Evolutionary conservation across 495 filamentous ascomycete species (phyloP), one percentile per base, ranked within the genome.

Genomic region (Xylaria scruposa): DNA sequence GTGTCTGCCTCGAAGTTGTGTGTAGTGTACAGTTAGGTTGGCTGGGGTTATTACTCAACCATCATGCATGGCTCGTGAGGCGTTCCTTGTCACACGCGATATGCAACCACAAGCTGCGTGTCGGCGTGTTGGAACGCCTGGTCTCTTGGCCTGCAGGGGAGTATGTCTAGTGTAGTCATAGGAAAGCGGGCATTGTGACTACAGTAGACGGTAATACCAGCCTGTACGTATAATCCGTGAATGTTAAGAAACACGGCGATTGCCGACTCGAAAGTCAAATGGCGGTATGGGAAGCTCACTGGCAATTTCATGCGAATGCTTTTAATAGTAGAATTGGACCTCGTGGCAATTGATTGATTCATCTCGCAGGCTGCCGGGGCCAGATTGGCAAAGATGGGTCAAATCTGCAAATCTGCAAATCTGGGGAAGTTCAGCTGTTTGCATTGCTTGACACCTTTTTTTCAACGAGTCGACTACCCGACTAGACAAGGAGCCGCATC

Each of bases 21-120:
- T n/a, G 17, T 49, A 54, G 51, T 54, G 51, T 54, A 38, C 31
- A 21, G 38, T 15, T 38, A 60, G 13, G 26, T 9, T 12, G 2
- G 26, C 26, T 56, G 17, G 21, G 19, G 53, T 31, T 47, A 64
- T 40, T 64, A 64, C 42, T 60, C 58, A 60, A 60, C 58, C 58
- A 60, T 38, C 61, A 64, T 67, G 63, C 63, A 67, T 29, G 63
- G 26, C 63, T 67, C 63, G 63, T 53, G 46, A 67, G 46, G 63
- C 46, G 19, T 31, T 40, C 40, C 61, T 40, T 64, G 38, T 53
- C 44, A 67, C 63, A 67, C 63, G 46, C 63, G 46, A 51, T 29
- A 51, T 51, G 63, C 63, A 53, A 15, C 40, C 29, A 47, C 21
- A 31, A 24, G 63, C 44, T 12, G 60, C 60, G 60, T 42, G 60